Conservation (phyloP, 768 basidiomycete species). For the Tephrocybe sp. region DNA sequence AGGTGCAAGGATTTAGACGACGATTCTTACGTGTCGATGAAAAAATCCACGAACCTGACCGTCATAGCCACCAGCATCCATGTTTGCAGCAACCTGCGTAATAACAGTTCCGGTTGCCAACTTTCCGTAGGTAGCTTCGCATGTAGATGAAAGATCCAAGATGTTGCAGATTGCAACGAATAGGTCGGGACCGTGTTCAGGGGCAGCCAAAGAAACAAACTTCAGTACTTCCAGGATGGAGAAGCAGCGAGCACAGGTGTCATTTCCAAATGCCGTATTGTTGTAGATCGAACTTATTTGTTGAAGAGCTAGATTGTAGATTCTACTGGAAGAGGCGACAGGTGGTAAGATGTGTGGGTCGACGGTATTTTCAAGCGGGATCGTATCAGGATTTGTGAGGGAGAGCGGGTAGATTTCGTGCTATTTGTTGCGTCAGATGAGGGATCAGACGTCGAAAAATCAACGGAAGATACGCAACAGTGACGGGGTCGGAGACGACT, state of each 20-base stretch:
- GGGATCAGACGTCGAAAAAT: background rate
- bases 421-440: constrained; percentile 28
- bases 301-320: constrained; percentile 52
- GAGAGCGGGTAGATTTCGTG: constrained; percentile 55
- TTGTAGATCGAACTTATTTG: constrained; percentile 57
- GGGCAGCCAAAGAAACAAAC: constrained; percentile 64
- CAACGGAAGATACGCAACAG: constrained; percentile 34
- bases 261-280: constrained; percentile 52
- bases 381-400: constrained; percentile 63
- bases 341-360: constrained; percentile 72
- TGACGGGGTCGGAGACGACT: constrained; percentile 72
- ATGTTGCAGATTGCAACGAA: constrained; percentile 60
- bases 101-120: constrained; percentile 56
- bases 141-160: constrained; percentile 53
- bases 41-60: constrained; percentile 52
- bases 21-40: background rate
- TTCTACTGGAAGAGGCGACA: constrained; percentile 39
- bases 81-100: constrained; percentile 72
- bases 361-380: constrained; percentile 56
- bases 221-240: constrained; percentile 63
- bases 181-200: constrained; percentile 57
- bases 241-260: constrained; percentile 60
- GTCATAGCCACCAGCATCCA: constrained; percentile 71
- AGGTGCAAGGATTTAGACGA: background rate
- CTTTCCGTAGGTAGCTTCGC: constrained; percentile 47